These are phyloP conservation scores for Bryopsis sp. DNA, from an alignment of 139 green algal species.

Conservation along the genomic window DNA sequence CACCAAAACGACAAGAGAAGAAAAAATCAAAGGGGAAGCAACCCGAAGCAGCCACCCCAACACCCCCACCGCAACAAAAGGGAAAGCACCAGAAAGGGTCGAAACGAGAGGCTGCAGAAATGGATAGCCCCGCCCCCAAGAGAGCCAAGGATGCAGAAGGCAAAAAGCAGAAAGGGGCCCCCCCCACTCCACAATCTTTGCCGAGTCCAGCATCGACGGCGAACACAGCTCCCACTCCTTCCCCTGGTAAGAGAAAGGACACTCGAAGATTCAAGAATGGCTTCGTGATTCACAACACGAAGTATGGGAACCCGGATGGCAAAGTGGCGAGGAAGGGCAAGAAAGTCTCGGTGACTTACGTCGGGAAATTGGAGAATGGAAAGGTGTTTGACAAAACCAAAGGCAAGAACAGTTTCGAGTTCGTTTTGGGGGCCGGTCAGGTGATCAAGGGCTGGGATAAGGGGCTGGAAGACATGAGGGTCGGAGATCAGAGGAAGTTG, in stretches of 20 bases:
- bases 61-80: neutral
- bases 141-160: neutral
- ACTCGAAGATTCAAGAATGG: constrained; percentile 16
- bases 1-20: neutral
- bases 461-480: constrained; percentile 71
- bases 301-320: neutral
- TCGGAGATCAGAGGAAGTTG: constrained; percentile 68
- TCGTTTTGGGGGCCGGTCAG: constrained; percentile 55
- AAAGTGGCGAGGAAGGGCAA: constrained; percentile 11
- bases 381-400: constrained; percentile 73
- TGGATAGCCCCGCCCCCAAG: neutral
- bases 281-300: constrained; percentile 4
- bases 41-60: neutral
- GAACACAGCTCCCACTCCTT: neutral
- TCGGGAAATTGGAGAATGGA: constrained; percentile 18
- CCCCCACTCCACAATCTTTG: neutral
- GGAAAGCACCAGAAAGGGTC: neutral
- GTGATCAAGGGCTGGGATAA: constrained; percentile 83
- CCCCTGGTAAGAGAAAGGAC: neutral
- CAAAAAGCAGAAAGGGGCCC: neutral
- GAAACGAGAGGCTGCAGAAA: neutral
- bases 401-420: constrained; percentile 55
- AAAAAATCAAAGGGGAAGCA: neutral
- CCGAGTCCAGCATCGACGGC: neutral
- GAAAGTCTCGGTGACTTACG: constrained; percentile 21